These are phyloP conservation scores for Rugonectria rugulosa DNA, from an alignment of 2,329 filamentous ascomycete genomes.

Conservation along the genomic window DNA sequence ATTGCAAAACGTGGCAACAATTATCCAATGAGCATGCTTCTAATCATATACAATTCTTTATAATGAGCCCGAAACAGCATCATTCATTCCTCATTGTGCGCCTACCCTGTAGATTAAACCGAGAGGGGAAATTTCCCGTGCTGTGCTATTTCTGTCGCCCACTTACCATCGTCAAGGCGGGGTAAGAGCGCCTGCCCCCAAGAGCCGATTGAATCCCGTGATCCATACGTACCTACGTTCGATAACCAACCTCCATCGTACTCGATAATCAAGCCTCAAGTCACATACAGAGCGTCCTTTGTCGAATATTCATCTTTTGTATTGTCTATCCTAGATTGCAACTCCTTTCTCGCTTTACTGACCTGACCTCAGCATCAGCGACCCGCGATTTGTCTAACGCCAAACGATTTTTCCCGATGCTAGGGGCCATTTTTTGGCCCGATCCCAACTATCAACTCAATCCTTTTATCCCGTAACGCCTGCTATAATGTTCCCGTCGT, in stretches of 20 bases:
- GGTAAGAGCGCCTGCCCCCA: too few relatives aligned
- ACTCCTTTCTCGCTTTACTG: conserved; percentile 19
- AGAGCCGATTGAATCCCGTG: conserved; percentile 32
- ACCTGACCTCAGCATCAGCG: conserved; percentile 22
- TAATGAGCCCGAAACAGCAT: conserved; percentile 11
- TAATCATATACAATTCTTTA: too few relatives aligned
- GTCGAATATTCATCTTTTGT: conserved; percentile 21
- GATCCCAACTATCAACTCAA: conserved; percentile 21
- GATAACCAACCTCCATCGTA: conserved; percentile 30
- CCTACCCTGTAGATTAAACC: too few relatives aligned
- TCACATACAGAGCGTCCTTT: conserved; percentile 3
- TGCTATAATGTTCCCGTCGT: conserved; percentile 39
- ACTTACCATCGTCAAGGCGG: too few relatives aligned
- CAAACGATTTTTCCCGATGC: conserved; percentile 28
- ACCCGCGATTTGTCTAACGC: conserved; percentile 33
- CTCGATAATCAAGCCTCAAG: conserved; percentile 12
- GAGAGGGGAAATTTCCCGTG: too few relatives aligned
- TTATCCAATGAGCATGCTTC: too few relatives aligned
- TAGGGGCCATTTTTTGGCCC: conserved; percentile 11
- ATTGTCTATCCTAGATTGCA: conserved; percentile 25
- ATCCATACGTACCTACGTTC: conserved; percentile 26
- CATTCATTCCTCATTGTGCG: neutral
- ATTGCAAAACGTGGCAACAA: too few relatives aligned
- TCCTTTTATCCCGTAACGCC: conserved; percentile 38
- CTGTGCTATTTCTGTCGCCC: too few relatives aligned